A percentile compares a stretch with the other conserved stretches of the same genome.
Conservation (phyloP, 768 basidiomycete species). For the Serendipita sp. region DNA sequence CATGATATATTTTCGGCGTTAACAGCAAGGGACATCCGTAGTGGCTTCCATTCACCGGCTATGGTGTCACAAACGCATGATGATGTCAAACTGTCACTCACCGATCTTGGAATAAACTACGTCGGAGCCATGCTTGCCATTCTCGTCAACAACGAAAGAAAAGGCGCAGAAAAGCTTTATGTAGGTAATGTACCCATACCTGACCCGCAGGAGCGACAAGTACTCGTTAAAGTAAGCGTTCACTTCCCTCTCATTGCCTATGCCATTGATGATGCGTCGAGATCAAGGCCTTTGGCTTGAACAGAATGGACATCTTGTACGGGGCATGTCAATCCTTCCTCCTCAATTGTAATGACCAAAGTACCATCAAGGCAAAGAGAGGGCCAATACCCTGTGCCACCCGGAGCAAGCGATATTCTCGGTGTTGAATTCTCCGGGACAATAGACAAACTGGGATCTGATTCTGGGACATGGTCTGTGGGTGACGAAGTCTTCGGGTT, state of each 20-base stretch:
- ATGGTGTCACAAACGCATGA: too few species aligned
- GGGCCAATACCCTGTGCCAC: constrained; percentile 51
- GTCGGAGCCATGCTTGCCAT: constrained; percentile 53
- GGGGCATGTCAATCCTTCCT: constrained; percentile 33
- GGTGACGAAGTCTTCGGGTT: constrained; percentile 70
- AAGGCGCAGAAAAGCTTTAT: constrained; percentile 62
- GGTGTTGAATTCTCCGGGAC: constrained; percentile 79
- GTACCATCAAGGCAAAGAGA: constrained; percentile 15
- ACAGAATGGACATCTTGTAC: constrained; percentile 71
- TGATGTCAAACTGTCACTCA: too few species aligned
- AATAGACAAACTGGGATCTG: constrained; percentile 38
- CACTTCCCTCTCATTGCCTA: background rate
- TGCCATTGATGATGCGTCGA: constrained; percentile 18
- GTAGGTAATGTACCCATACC: constrained; percentile 59
- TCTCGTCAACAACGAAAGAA: constrained; percentile 58
- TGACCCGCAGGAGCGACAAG: constrained; percentile 36
- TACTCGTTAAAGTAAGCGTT: constrained; percentile 58
- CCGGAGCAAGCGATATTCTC: constrained; percentile 57
- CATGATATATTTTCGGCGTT: too few species aligned
- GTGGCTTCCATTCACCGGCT: too few species aligned
- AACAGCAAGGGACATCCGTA: too few species aligned
- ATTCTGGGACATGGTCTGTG: constrained; percentile 37
- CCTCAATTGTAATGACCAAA: background rate
- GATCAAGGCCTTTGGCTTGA: constrained; percentile 76
- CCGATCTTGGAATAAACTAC: too few species aligned